These are phyloP conservation scores for Phytopythium kandeliae DNA, from an alignment of 352 stramenopile species.

Conservation along the genomic window DNA sequence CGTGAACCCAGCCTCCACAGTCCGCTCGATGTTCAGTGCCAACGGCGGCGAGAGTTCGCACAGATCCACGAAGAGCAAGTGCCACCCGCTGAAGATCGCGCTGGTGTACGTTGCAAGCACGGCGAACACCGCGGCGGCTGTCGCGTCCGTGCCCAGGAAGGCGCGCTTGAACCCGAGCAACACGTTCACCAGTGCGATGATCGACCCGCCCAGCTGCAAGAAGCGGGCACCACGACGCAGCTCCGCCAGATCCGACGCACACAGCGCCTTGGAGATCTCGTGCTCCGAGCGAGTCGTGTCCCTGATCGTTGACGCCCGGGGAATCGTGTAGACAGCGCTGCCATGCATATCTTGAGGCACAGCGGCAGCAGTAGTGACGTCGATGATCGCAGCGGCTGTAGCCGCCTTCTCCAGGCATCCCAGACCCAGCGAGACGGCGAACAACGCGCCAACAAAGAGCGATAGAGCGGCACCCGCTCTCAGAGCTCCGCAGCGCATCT, in stretches of 20 bases:
- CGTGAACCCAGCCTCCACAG: not conserved
- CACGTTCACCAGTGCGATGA: constrained; percentile 20
- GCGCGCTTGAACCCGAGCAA: constrained; percentile 25
- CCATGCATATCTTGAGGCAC: not conserved
- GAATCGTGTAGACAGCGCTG: constrained; percentile 10
- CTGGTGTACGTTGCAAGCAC: constrained; percentile 1
- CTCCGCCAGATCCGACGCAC: constrained; percentile 13
- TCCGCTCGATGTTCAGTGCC: not conserved
- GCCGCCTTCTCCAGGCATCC: constrained; percentile 14
- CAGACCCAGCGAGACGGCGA: constrained; percentile 16
- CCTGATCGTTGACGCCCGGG: constrained; percentile 1
- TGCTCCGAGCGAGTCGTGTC: constrained; percentile 7
- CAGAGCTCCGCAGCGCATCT: constrained; percentile 21
- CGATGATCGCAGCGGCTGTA: constrained; percentile 1
- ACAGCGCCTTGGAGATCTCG: constrained; percentile 9
- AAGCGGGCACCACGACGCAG: constrained; percentile 14
- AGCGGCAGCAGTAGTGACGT: not conserved
- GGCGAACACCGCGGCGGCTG: not conserved
- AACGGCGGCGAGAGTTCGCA: not conserved
- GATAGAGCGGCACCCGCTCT: constrained; percentile 19
- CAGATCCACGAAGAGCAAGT: constrained; percentile 1
- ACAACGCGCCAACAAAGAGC: constrained; percentile 18
- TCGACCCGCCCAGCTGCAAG: constrained; percentile 19
- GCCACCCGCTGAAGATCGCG: constrained; percentile 5
- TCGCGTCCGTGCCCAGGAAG: constrained; percentile 7